Percentiles rank a stretch among this genome's conserved stretches.
phyloP scores from a whole-genome alignment of 2,329 filamentous ascomycete species.

The Botrytis squamosa region DNA sequence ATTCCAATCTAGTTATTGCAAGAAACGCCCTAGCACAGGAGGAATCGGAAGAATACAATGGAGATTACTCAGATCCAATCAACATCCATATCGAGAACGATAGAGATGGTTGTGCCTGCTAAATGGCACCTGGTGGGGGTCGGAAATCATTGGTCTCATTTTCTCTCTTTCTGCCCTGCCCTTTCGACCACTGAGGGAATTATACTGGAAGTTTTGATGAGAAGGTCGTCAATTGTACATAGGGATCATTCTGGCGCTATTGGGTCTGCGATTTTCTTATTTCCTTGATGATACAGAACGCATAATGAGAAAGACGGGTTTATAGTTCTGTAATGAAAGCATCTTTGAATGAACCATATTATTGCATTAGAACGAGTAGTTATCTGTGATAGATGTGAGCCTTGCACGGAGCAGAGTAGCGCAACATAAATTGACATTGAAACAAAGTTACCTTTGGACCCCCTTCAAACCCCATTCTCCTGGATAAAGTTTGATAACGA shows the following conservation, averaged over 20 bases:
- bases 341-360: background rate
- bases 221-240: slow-evolving; percentile 34
- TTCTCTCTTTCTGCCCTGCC: slow-evolving; percentile 8
- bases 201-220: slow-evolving; percentile 15
- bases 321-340: slow-evolving; percentile 6
- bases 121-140: slow-evolving; percentile 38
- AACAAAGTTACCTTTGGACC: background rate
- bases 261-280: slow-evolving; percentile 31
- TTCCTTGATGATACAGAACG: slow-evolving; percentile 34
- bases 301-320: slow-evolving; percentile 25
- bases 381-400: background rate
- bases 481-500: slow-evolving; percentile 6
- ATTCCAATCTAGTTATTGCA: slow-evolving; percentile 70
- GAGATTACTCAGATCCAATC: slow-evolving; percentile 96
- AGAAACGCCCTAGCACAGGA: slow-evolving; percentile 94
- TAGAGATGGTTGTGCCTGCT: slow-evolving; percentile 91
- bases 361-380: background rate
- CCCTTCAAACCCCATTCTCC: background rate
- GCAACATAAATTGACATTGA: slow-evolving; percentile 1
- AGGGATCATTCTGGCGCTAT: slow-evolving; percentile 38
- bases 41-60: slow-evolving; percentile 95
- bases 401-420: background rate
- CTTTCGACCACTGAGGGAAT: background rate
- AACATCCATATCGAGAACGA: slow-evolving; percentile 97
- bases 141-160: slow-evolving; percentile 14